phyloP scores from a whole-genome alignment of 2,329 filamentous ascomycete genomes.

The Scolecobasidium constrictum region DNA sequence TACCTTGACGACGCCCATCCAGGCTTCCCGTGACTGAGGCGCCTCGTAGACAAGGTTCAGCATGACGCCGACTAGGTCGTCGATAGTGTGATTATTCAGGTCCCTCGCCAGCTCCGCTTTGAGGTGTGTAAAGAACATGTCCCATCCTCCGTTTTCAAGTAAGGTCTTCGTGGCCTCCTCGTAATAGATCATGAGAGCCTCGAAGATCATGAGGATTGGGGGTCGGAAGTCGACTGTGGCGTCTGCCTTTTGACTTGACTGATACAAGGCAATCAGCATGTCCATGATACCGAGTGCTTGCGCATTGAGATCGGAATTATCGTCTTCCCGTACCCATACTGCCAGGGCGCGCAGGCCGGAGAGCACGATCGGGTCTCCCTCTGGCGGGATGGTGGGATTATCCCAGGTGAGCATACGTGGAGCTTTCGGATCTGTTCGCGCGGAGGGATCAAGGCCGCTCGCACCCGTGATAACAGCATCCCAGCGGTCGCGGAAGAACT shows the following conservation, averaged over 20 bases:
- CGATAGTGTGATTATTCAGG: no score
- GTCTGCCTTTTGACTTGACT: slow-evolving; percentile 17
- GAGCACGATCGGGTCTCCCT: slow-evolving; percentile 47
- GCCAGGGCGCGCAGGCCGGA: slow-evolving; percentile 47
- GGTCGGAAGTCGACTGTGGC: slow-evolving; percentile 8
- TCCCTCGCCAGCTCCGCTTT: no score
- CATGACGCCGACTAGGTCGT: no score
- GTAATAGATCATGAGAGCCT: slow-evolving; percentile 42
- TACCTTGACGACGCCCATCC: slow-evolving; percentile 6
- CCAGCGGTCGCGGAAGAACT: slow-evolving; percentile 60
- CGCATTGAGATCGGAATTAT: slow-evolving; percentile 46
- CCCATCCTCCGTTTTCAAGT: slow-evolving; percentile 8
- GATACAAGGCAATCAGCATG: slow-evolving; percentile 54
- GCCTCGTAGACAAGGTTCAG: no score
- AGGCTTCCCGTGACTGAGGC: slow-evolving; percentile 4
- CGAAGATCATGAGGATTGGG: slow-evolving; percentile 47
- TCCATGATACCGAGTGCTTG: slow-evolving; percentile 49
- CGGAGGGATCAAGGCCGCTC: slow-evolving; percentile 48
- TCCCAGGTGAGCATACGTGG: slow-evolving; percentile 45
- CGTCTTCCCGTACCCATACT: slow-evolving; percentile 60
- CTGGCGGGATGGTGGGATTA: slow-evolving; percentile 26
- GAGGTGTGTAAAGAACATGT: slow-evolving; percentile 4
- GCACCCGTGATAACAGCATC: slow-evolving; percentile 50
- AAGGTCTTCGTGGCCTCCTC: slow-evolving; percentile 27
- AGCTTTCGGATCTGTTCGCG: slow-evolving; percentile 24